A percentile compares a stretch with the other conserved stretches of the same genome.
phyloP scores from a whole-genome alignment of 2,329 filamentous ascomycete species.

The Phyllosticta capitalensis region DNA sequence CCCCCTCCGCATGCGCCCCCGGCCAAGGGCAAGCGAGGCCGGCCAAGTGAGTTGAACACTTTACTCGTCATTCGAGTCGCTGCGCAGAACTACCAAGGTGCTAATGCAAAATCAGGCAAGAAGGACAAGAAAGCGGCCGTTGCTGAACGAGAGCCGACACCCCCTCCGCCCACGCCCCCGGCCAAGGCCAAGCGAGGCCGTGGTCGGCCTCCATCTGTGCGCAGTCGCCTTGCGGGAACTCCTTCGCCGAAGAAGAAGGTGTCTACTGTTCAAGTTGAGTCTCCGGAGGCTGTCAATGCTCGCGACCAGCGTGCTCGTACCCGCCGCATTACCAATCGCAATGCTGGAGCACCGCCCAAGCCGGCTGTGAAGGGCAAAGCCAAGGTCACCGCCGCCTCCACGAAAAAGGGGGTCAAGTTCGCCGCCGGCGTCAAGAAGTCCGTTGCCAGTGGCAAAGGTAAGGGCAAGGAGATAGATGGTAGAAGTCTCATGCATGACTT shows the following conservation, averaged over 20 bases:
- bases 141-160: neutral
- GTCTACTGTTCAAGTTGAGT: too few species aligned
- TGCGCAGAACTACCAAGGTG: neutral
- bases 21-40: neutral
- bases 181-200: neutral
- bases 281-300: neutral
- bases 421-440: neutral
- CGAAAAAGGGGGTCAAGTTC: neutral
- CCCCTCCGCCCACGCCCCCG: too few species aligned
- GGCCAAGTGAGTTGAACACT: neutral
- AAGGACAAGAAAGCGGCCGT: neutral
- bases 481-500: neutral
- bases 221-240: neutral
- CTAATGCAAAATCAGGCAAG: neutral
- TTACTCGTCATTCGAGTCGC: neutral
- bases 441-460: neutral
- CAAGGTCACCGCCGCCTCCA: neutral
- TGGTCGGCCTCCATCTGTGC: neutral
- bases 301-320: neutral
- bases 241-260: neutral
- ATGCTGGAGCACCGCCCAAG: neutral
- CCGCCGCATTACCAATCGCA: neutral
- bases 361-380: neutral
- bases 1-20: too few species aligned
- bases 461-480: neutral